A percentile compares a stretch with the other conserved stretches of the same genome.
Evolutionary conservation across 2,329 filamentous ascomycete species (phyloP).

Genomic region (Phoma sp.): DNA sequence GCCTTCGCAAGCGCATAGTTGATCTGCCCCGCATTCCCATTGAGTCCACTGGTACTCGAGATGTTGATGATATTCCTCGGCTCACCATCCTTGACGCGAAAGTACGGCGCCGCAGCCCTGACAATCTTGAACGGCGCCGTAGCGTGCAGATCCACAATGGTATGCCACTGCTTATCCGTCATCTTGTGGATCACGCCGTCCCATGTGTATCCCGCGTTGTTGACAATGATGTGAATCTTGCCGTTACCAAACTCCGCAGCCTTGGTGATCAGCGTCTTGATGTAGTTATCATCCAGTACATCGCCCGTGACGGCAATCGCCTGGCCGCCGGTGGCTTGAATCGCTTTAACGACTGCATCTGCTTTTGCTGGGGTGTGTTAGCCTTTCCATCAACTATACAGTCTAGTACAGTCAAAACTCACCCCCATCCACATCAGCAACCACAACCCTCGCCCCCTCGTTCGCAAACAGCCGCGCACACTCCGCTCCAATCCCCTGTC

Average conservation of each 20-base stretch:
- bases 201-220: slow-evolving; percentile 93
- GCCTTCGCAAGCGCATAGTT: slow-evolving; percentile 90
- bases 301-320: slow-evolving; percentile 80
- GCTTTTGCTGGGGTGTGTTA: slow-evolving; percentile 65
- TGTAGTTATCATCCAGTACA: slow-evolving; percentile 73
- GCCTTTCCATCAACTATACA: not conserved
- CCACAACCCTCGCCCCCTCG: slow-evolving; percentile 83
- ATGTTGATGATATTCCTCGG: slow-evolving; percentile 83
- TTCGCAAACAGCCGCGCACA: slow-evolving; percentile 82
- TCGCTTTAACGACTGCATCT: slow-evolving; percentile 69
- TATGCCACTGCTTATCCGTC: slow-evolving; percentile 90
- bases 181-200: slow-evolving; percentile 93
- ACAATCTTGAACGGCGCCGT: slow-evolving; percentile 87
- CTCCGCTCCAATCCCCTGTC: slow-evolving; percentile 89
- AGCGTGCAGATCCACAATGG: slow-evolving; percentile 81
- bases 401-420: not conserved
- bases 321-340: slow-evolving; percentile 70
- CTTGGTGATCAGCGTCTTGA: slow-evolving; percentile 73
- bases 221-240: slow-evolving; percentile 90
- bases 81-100: slow-evolving; percentile 83
- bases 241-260: slow-evolving; percentile 81
- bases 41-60: slow-evolving; percentile 78
- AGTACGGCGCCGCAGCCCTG: slow-evolving; percentile 79
- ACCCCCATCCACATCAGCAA: slow-evolving; percentile 83
- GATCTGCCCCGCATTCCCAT: slow-evolving; percentile 89